Evolutionary conservation across 768 basidiomycete genomes (phyloP).

Genomic region (Tephrocybe sp.): DNA sequence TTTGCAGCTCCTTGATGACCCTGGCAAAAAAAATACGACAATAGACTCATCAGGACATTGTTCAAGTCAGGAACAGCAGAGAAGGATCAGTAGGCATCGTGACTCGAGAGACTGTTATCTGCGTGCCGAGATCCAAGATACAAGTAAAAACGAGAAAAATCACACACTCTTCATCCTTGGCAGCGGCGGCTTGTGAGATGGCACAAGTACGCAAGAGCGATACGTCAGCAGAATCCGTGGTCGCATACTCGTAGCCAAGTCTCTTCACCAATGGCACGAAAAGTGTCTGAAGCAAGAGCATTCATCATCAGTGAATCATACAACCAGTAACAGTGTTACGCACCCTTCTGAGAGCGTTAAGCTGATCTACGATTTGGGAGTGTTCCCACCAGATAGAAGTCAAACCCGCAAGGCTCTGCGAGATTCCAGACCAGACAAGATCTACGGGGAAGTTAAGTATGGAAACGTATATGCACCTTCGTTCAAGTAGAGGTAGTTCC

Average conservation of each 20-base stretch:
- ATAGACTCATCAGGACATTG: constrained; percentile 3
- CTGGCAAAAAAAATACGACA: constrained; percentile 36
- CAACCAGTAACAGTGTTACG: constrained; percentile 17
- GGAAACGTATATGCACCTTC: too few species aligned
- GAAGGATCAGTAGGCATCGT: neutral
- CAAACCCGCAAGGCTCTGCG: constrained; percentile 51
- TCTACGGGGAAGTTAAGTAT: constrained; percentile 38
- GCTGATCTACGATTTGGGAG: constrained; percentile 42
- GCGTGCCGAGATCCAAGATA: neutral
- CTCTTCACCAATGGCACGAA: constrained; percentile 75
- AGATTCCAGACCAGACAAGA: constrained; percentile 78
- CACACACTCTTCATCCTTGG: constrained; percentile 25
- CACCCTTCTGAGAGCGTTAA: constrained; percentile 64
- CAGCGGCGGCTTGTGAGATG: constrained; percentile 47
- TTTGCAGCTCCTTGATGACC: constrained; percentile 68
- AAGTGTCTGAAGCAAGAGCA: constrained; percentile 40
- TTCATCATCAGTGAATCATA: neutral
- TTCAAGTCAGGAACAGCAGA: neutral
- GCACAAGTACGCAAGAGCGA: constrained; percentile 74
- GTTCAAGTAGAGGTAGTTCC: constrained; percentile 81
- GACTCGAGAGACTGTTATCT: neutral
- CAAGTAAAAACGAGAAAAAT: neutral
- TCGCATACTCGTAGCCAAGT: constrained; percentile 74
- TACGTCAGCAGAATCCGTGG: constrained; percentile 63
- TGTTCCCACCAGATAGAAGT: constrained; percentile 84